Conservation (phyloP, 177 flowering plant species). For the Telopea speciosissima region DNA sequence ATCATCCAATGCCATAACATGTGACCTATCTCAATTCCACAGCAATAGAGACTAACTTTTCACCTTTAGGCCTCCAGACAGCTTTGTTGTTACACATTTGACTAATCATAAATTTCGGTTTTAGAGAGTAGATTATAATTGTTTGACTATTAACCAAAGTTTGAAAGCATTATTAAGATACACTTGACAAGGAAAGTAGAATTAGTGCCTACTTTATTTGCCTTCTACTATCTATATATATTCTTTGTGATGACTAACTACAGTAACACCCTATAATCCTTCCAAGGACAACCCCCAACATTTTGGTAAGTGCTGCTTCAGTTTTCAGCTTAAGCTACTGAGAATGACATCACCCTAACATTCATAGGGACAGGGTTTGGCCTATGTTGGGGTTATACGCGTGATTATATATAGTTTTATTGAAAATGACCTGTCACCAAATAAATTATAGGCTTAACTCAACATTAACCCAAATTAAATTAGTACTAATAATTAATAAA, state of each 20-base stretch:
- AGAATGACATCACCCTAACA: neutral
- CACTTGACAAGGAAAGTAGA: neutral
- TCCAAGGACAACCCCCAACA: too few relatives aligned
- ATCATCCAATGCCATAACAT: neutral
- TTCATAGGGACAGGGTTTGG: neutral
- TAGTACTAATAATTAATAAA: too few relatives aligned
- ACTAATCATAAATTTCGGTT: slow-evolving; percentile 14
- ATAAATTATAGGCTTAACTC: neutral
- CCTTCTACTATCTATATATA: neutral
- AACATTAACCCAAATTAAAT: neutral
- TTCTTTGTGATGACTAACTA: too few relatives aligned
- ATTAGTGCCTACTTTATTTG: neutral
- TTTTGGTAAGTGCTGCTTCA: neutral
- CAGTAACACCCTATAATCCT: neutral
- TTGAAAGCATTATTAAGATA: neutral
- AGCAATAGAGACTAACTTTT: slow-evolving; percentile 6
- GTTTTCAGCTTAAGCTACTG: neutral
- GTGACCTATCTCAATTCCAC: too few relatives aligned
- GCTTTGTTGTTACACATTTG: slow-evolving; percentile 14
- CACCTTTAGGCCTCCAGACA: neutral
- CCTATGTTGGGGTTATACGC: neutral
- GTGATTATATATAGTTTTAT: neutral
- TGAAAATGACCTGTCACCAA: neutral
- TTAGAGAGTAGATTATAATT: slow-evolving; percentile 1
- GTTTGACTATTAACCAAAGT: slow-evolving; percentile 9